A percentile compares a stretch with the other conserved stretches of the same genome.
Conservation (phyloP, 169 alveolate genomes). For the Cryptosporidium viatorum region DNA sequence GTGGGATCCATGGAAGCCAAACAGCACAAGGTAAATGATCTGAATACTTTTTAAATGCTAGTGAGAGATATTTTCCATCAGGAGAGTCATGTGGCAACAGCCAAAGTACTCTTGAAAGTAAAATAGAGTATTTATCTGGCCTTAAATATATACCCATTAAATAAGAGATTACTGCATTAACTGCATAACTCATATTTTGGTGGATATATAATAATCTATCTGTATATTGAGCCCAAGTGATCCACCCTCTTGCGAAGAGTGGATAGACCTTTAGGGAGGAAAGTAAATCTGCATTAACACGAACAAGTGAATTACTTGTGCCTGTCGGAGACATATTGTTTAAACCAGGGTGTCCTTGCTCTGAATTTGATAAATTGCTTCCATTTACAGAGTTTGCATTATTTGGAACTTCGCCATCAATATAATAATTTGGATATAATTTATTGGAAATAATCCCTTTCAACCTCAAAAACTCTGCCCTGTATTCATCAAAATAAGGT, state of each 20-base stretch:
- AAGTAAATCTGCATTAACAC: slow-evolving; percentile 77
- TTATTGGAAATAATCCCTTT: slow-evolving; percentile 52
- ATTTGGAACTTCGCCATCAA: slow-evolving; percentile 55
- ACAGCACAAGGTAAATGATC: slow-evolving; percentile 80
- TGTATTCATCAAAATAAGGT: slow-evolving; percentile 72
- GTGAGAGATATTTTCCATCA: slow-evolving; percentile 73
- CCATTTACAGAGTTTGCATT: slow-evolving; percentile 22
- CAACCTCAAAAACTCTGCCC: slow-evolving; percentile 59
- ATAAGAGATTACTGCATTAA: slow-evolving; percentile 81
- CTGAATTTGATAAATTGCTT: slow-evolving; percentile 46
- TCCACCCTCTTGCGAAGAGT: slow-evolving; percentile 81
- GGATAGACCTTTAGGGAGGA: slow-evolving; percentile 82
- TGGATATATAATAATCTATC: slow-evolving; percentile 77
- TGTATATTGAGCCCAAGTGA: slow-evolving; percentile 81
- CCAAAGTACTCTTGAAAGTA: slow-evolving; percentile 80
- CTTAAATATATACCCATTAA: slow-evolving; percentile 81
- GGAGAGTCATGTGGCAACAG: slow-evolving; percentile 78
- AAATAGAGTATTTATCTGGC: slow-evolving; percentile 77
- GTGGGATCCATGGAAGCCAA: slow-evolving; percentile 84
- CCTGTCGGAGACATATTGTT: not conserved
- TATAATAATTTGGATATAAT: slow-evolving; percentile 61
- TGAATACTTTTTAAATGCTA: slow-evolving; percentile 80
- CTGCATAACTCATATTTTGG: slow-evolving; percentile 79
- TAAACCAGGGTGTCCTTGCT: not conserved
- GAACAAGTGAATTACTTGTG: slow-evolving; percentile 17